phyloP scores from a whole-genome alignment of 768 basidiomycete genomes.

The Russula griseocarnosa region DNA sequence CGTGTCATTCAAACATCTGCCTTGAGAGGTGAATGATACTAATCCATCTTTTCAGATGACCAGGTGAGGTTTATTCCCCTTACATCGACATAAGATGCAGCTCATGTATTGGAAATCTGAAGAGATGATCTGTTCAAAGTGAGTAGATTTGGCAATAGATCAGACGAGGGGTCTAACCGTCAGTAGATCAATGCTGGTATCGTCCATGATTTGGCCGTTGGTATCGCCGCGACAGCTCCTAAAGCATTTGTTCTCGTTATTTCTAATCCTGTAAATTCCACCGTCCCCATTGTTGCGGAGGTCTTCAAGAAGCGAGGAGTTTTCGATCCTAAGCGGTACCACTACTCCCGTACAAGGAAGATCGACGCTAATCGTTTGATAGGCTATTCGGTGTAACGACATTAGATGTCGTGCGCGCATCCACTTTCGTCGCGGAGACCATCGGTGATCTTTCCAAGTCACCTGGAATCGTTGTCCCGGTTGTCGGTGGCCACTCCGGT shows the following conservation, averaged over 20 bases:
- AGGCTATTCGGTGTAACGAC: slow-evolving; percentile 98
- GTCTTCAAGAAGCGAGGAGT: slow-evolving; percentile 90
- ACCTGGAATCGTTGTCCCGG: slow-evolving; percentile 69
- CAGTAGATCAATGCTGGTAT: slow-evolving; percentile 95
- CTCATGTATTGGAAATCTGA: slow-evolving; percentile 18
- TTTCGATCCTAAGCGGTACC: slow-evolving; percentile 85
- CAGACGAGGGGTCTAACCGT: slow-evolving; percentile 15
- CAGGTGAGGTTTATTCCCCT: slow-evolving; percentile 37
- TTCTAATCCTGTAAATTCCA: slow-evolving; percentile 99
- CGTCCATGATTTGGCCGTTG: slow-evolving; percentile 87
- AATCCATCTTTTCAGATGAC: slow-evolving; percentile 41
- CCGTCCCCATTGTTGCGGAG: slow-evolving; percentile 94
- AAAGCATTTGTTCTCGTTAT: slow-evolving; percentile 95
- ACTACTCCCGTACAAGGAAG: neutral
- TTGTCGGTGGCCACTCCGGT: slow-evolving; percentile 93
- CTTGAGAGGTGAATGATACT: slow-evolving; percentile 4
- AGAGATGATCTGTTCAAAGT: slow-evolving; percentile 98
- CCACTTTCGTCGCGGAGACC: slow-evolving; percentile 87
- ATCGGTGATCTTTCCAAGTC: slow-evolving; percentile 60
- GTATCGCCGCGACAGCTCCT: slow-evolving; percentile 76
- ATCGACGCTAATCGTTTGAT: slow-evolving; percentile 9
- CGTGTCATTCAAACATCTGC: slow-evolving; percentile 34
- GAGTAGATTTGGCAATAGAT: slow-evolving; percentile 19
- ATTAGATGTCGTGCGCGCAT: slow-evolving; percentile 95
- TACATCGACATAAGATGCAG: slow-evolving; percentile 7